Base-by-base conservation (phyloP, 371 early-diverging fungal genomes). In the Mortierella sp. region DNA sequence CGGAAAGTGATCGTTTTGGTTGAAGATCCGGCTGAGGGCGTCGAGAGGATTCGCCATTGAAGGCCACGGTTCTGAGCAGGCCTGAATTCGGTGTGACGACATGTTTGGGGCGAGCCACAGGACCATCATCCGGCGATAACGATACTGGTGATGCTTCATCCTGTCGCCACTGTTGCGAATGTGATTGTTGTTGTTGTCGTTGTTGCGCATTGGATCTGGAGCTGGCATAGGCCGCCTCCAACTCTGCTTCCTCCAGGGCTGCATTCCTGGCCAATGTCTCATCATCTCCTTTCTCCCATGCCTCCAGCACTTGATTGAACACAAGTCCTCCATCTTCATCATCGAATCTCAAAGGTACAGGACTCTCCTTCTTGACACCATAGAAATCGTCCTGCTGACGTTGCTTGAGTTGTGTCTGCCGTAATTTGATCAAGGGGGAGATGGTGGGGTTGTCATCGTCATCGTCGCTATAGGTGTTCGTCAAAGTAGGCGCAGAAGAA, bases 261-360 rank as follows among this genome's bases (percentile, higher is more conserved):
- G 78, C 78, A 59, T 69, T 70, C 58, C 50, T 50, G 1, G 71
- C 78, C 42, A 70, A 26, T 3, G 52, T 51, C 19, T 76, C 78
- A 13, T 76, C 71, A 48, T 76, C 78, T 31, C 66, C 78, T 12
- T 52, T 62, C 39, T 76, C 71, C 78, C 78, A 76, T 10, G 46
- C 46, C 19, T 70, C 71, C 13, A 70, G 38, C 23, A 65, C 46
- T 13, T 52, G 46, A 18, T 70, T 62, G 49, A 76, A 76, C 19
- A 46, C 39, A 10, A 58, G 43, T 8, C 42, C 39, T 1, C 54
- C 66, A 10, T 65, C 66, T 5, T 56, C 62, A 0, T n/a, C 24
- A 6, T 39, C 42, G 3, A 42, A 54, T 21, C 34, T 42, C 10
- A 54, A 18, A 3, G 48, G 19, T 14, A 54, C 26, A 3, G 48